These are phyloP conservation scores for Blastobotrys arbuscula DNA, from an alignment of 1,139 yeast genomes.

Conservation along the genomic window DNA sequence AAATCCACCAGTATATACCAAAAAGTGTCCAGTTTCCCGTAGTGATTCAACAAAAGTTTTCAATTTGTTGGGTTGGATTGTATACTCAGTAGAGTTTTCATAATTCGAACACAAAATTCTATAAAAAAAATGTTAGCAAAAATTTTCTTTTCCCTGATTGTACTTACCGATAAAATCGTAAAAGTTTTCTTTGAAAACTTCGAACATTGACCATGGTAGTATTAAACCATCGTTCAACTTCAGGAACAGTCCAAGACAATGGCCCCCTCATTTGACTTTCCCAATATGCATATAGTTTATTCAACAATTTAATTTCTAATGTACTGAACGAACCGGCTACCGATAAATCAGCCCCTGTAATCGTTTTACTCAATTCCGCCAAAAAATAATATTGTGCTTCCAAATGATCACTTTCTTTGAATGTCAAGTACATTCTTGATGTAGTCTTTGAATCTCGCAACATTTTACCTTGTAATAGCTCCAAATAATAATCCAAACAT, in stretches of 20 bases:
- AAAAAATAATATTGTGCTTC: conserved; percentile 70
- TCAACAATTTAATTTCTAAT: conserved; percentile 60
- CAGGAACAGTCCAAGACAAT: conserved; percentile 47
- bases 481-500: conserved; percentile 69
- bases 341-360: conserved; percentile 80
- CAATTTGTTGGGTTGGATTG: conserved; percentile 47
- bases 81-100: conserved; percentile 69
- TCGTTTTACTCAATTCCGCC: conserved; percentile 62
- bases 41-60: conserved; percentile 52
- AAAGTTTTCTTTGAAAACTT: conserved; percentile 74
- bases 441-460: conserved; percentile 29
- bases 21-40: conserved; percentile 63
- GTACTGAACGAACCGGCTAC: conserved; percentile 66
- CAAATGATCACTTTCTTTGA: conserved; percentile 87
- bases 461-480: conserved; percentile 66
- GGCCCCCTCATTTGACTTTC: conserved; percentile 68
- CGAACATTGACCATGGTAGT: conserved; percentile 81
- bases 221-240: conserved; percentile 74
- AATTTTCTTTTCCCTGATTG: not conserved
- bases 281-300: conserved; percentile 64
- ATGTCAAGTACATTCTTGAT: conserved; percentile 54
- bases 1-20: conserved; percentile 68
- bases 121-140: conserved; percentile 9
- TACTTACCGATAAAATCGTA: conserved; percentile 59
- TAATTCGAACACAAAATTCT: conserved; percentile 60